phyloP scores from a whole-genome alignment of 352 stramenopile species.

The Phytopythium aichiense region DNA sequence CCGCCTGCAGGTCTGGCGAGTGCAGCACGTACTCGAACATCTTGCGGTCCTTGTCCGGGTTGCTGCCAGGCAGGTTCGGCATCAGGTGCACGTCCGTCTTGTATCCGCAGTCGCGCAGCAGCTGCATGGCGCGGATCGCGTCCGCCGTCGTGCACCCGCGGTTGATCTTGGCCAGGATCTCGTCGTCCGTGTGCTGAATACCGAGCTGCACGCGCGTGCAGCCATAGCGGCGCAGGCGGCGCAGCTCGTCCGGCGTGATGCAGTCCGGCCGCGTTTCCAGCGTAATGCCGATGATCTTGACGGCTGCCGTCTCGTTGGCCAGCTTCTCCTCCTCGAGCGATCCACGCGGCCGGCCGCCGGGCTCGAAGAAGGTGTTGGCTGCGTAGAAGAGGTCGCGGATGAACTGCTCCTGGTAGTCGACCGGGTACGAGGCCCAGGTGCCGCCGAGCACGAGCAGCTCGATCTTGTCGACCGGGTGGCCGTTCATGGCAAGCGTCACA shows the following conservation, averaged over 20 bases:
- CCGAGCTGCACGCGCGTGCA: constrained; percentile 89
- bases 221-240: constrained; percentile 76
- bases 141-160: constrained; percentile 78
- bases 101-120: constrained; percentile 92
- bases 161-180: constrained; percentile 90
- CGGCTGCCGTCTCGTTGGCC: constrained; percentile 76
- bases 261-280: constrained; percentile 89
- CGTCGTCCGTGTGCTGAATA: constrained; percentile 91
- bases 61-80: constrained; percentile 88
- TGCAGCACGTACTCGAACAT: constrained; percentile 92
- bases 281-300: constrained; percentile 91
- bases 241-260: constrained; percentile 86
- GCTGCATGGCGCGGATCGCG: constrained; percentile 63
- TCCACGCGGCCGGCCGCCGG: constrained; percentile 54
- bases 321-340: constrained; percentile 87
- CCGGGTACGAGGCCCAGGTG: constrained; percentile 91
- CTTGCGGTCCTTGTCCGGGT: constrained; percentile 69
- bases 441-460: constrained; percentile 89
- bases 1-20: constrained; percentile 87
- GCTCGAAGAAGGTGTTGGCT: constrained; percentile 89
- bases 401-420: constrained; percentile 89
- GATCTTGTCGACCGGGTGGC: constrained; percentile 92
- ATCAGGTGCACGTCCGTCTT: constrained; percentile 94
- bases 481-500: constrained; percentile 90
- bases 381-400: constrained; percentile 92